phyloP scores from a whole-genome alignment of 2,329 filamentous ascomycete genomes.

The Cladosporium cucumerinum region DNA sequence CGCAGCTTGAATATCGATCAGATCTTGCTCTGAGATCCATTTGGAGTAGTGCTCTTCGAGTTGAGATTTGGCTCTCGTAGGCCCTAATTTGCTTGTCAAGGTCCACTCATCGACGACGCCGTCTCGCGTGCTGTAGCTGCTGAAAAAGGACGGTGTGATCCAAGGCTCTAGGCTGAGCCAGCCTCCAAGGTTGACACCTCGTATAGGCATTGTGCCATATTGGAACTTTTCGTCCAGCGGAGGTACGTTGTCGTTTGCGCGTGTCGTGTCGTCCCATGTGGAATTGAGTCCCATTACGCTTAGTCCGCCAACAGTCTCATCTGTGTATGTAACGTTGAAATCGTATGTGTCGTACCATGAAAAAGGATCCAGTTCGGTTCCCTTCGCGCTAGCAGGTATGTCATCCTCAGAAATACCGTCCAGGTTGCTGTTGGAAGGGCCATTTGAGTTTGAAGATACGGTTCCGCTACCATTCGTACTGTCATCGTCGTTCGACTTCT shows the following conservation, averaged over 20 bases:
- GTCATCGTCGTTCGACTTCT: slow-evolving; percentile 28
- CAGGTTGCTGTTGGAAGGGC: slow-evolving; percentile 46
- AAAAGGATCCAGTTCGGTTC: slow-evolving; percentile 81
- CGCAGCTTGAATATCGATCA: slow-evolving; percentile 77
- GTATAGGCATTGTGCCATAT: slow-evolving; percentile 74
- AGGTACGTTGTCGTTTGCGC: slow-evolving; percentile 76
- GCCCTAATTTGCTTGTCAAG: slow-evolving; percentile 67
- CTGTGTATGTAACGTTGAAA: slow-evolving; percentile 94
- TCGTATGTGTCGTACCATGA: slow-evolving; percentile 85
- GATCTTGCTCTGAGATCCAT: slow-evolving; percentile 81
- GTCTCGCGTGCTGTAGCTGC: slow-evolving; percentile 58
- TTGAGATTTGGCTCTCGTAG: slow-evolving; percentile 58
- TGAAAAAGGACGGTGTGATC: slow-evolving; percentile 89
- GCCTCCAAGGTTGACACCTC: slow-evolving; percentile 88
- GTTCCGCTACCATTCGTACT: slow-evolving; percentile 21
- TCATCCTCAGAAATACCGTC: slow-evolving; percentile 42
- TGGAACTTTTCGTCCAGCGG: slow-evolving; percentile 72
- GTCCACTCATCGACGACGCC: slow-evolving; percentile 86
- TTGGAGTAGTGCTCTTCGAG: slow-evolving; percentile 90
- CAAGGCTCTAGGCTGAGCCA: slow-evolving; percentile 95
- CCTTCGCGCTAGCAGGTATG: slow-evolving; percentile 59
- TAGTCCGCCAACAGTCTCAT: slow-evolving; percentile 77
- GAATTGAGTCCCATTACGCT: slow-evolving; percentile 85
- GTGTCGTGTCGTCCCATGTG: slow-evolving; percentile 77
- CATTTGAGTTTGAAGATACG: slow-evolving; percentile 24